Conservation (phyloP, 768 basidiomycete species). For the Amanita exitialis region DNA sequence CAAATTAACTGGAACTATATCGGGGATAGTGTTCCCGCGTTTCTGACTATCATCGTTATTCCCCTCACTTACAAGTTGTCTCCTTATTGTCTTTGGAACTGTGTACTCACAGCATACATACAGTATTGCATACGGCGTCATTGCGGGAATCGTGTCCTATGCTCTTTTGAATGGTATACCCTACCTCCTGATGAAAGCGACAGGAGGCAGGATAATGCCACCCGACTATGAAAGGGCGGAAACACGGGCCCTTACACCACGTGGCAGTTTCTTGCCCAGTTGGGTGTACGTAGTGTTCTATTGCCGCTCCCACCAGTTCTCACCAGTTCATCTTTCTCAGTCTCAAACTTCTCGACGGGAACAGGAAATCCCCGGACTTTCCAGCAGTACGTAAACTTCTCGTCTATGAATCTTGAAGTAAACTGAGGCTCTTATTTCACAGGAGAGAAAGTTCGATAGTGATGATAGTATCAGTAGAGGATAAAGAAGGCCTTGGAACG, state of each 20-base stretch:
- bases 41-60: constrained; percentile 73
- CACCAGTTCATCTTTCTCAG: background rate
- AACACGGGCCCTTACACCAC: constrained; percentile 60
- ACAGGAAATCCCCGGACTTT: background rate
- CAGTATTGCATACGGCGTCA: constrained; percentile 86
- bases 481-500: too few relatives aligned
- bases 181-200: constrained; percentile 40
- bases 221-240: constrained; percentile 60
- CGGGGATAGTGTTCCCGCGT: constrained; percentile 78
- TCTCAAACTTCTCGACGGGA: background rate
- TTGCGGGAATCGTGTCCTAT: constrained; percentile 67
- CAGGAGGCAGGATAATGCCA: constrained; percentile 51
- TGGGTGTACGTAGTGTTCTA: constrained; percentile 65
- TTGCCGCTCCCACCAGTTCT: too few relatives aligned
- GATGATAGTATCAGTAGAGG: too few relatives aligned
- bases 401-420: too few relatives aligned
- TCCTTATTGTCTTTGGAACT: constrained; percentile 1
- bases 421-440: too few relatives aligned
- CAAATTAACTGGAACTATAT: constrained; percentile 89
- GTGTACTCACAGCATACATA: constrained; percentile 1
- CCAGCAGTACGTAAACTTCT: too few relatives aligned
- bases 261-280: constrained; percentile 53
- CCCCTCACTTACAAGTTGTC: constrained; percentile 68
- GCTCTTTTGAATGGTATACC: constrained; percentile 65
- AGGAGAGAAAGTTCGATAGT: too few relatives aligned